phyloP scores from a whole-genome alignment of 257 asterid species.

The Petrea volubilis region DNA sequence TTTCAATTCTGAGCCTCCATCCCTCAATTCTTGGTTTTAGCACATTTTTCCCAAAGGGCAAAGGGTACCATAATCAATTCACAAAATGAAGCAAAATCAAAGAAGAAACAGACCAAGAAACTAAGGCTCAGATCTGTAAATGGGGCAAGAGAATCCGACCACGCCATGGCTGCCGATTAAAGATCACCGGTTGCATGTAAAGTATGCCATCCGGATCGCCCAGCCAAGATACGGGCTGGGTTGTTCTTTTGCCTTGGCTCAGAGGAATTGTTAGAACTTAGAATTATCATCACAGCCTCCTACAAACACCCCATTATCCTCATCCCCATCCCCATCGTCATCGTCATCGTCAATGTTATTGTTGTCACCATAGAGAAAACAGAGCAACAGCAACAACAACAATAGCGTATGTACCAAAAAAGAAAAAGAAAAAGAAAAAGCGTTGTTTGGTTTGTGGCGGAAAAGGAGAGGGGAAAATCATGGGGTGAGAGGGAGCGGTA shows the following conservation, averaged over 20 bases:
- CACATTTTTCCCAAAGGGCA: not conserved
- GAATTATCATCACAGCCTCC: not conserved
- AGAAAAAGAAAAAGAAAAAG: not conserved
- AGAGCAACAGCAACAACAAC: not conserved
- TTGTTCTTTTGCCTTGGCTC: not conserved
- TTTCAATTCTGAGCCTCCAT: not conserved
- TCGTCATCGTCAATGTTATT: not conserved
- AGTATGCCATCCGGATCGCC: not conserved
- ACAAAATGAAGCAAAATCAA: not conserved
- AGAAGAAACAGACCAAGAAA: not conserved
- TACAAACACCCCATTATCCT: not conserved
- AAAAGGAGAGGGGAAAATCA: not conserved
- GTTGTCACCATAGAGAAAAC: not conserved
- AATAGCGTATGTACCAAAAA: not conserved
- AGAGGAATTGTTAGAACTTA: not conserved
- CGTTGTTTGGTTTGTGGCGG: not conserved
- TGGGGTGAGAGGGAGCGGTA: conserved; percentile 9
- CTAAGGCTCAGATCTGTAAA: not conserved
- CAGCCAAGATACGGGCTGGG: not conserved
- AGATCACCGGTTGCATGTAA: not conserved
- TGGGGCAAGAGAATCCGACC: not conserved
- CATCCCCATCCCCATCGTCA: not conserved
- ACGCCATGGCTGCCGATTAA: conserved; percentile 15
- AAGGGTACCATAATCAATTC: not conserved
- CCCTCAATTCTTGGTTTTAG: not conserved